phyloP scores from a whole-genome alignment of 495 filamentous ascomycete genomes.

The Penicillium tannophilum region DNA sequence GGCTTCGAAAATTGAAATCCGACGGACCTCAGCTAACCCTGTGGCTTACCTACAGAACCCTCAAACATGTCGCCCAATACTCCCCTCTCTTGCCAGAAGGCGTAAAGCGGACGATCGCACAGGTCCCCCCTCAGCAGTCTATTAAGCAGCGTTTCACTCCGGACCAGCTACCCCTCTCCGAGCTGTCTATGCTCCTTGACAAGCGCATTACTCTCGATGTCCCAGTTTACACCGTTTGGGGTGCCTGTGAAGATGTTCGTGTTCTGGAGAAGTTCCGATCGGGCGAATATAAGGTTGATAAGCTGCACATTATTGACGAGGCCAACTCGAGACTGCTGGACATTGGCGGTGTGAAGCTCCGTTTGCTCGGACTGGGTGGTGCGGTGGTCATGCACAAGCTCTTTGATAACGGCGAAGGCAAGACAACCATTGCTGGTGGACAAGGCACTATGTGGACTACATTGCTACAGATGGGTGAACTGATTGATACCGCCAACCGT shows the following conservation, averaged over 20 bases:
- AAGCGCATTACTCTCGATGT: constrained; percentile 88
- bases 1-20: constrained; percentile 7
- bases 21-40: constrained; percentile 20
- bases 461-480: constrained; percentile 94
- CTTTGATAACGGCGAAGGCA: constrained; percentile 97
- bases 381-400: constrained; percentile 99
- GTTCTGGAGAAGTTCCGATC: constrained; percentile 98
- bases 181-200: constrained; percentile 88
- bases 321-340: constrained; percentile 92
- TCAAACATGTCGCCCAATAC: constrained; percentile 98
- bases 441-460: constrained; percentile 99
- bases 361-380: constrained; percentile 89
- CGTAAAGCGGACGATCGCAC: constrained; percentile 82
- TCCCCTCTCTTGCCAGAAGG: constrained; percentile 88
- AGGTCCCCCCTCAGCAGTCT: constrained; percentile 57
- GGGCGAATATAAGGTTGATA: constrained; percentile 96
- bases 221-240: constrained; percentile 98
- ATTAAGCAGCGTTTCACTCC: constrained; percentile 83
- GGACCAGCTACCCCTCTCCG: constrained; percentile 87
- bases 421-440: constrained; percentile 96
- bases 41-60: constrained; percentile 61
- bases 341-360: constrained; percentile 92
- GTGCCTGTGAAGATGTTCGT: constrained; percentile 97
- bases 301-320: constrained; percentile 98
- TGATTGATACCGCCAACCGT: constrained; percentile 96